Evolutionary conservation across 1,139 yeast species (phyloP).

Genomic region (Pichia sp.): DNA sequence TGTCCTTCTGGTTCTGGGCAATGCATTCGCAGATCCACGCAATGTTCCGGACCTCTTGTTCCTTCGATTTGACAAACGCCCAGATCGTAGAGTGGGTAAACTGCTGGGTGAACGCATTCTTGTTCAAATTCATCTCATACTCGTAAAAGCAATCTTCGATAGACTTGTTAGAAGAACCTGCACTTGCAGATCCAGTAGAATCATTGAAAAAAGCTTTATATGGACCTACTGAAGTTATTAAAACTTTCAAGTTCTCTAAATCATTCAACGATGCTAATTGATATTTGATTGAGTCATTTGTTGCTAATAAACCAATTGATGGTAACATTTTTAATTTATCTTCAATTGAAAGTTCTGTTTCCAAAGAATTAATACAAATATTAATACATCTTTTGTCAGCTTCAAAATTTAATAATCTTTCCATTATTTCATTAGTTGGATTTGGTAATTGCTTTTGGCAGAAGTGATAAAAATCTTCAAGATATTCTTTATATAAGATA

Average conservation of each 20-base stretch:
- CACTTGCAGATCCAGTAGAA: background rate
- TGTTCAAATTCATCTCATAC: conserved; percentile 87
- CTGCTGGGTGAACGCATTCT: conserved; percentile 93
- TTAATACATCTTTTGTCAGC: conserved; percentile 94
- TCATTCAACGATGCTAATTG: conserved; percentile 76
- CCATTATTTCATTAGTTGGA: conserved; percentile 83
- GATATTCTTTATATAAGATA: conserved; percentile 83
- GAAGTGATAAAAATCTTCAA: conserved; percentile 78
- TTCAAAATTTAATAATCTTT: conserved; percentile 71
- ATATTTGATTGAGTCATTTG: conserved; percentile 64
- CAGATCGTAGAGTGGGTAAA: conserved; percentile 85
- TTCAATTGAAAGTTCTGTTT: conserved; percentile 66
- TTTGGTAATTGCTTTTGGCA: conserved; percentile 52
- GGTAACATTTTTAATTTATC: conserved; percentile 74
- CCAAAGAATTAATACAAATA: conserved; percentile 83
- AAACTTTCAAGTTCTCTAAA: conserved; percentile 69
- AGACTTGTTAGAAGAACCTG: conserved; percentile 43
- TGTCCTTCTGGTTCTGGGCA: conserved; percentile 79
- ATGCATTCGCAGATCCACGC: conserved; percentile 99
- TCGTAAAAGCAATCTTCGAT: conserved; percentile 92
- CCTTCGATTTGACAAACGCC: conserved; percentile 95
- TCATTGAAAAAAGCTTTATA: conserved; percentile 71
- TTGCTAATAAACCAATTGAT: conserved; percentile 57
- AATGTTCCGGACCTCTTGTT: conserved; percentile 92
- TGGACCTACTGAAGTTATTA: conserved; percentile 69